Evolutionary conservation across 805 yeast genomes (phyloP), one percentile per base, ranked within the genome.

Genomic region (Starmerella apicola): DNA sequence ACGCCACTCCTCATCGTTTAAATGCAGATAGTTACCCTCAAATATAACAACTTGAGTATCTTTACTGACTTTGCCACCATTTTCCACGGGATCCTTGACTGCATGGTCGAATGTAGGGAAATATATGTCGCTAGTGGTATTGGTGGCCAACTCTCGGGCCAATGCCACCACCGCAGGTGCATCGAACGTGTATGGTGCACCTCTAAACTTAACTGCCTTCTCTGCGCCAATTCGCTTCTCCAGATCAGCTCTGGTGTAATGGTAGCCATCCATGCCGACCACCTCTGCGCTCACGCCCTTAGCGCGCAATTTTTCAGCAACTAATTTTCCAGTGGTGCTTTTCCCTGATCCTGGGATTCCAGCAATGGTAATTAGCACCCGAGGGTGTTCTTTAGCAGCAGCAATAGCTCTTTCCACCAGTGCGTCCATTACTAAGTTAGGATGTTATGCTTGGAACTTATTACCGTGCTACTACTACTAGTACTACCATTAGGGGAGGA

Each of bases 261-360:
- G 91, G 51, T 74, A 80, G 4, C 91, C 88, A 56, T 80, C 88
- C 85, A 78, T 78, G 8, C 81, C 78, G 1, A 79, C 59, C n/a
- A 45, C 56, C 16, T 34, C 44, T 1, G 59, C 51, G 5, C 42
- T 37, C 20, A 41, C 45, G 23, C 44, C 34, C 32, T 22, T 34
- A 29, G 19, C 42, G 47, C 65, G 71, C n/a, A 76, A 50, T 5
- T 49, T 48, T 4, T 57, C 53, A 25, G 68, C 68, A 5, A 83
- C 60, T 4, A 57, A 40, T 28, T 54, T 53, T 1, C 86, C 76
- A 26, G 76, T 52, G 0, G 93, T 80, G 3, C 86, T 70, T 56
- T 83, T 83, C 0, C 95, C 95, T 1, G 86, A 74, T 5, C 95
- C 95, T 2, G 95, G 94, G 0, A 76, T 67, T 1, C 94, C 95